These are phyloP conservation scores for Solanum infundibuliforme DNA, from an alignment of 257 asterid genomes.

Conservation along the genomic window DNA sequence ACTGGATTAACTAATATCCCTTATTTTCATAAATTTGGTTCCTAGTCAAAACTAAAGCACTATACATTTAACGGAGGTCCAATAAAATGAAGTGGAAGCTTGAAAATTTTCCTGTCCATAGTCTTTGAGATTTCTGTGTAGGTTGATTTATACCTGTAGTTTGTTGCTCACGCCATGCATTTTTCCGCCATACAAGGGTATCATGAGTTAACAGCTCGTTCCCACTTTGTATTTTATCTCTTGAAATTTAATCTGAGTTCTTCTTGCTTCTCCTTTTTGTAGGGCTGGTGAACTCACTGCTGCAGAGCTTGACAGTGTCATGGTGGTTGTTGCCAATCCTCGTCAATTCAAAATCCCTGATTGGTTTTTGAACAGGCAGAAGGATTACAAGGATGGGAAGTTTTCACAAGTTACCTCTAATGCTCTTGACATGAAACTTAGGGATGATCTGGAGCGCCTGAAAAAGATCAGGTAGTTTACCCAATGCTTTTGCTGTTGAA, in stretches of 20 bases:
- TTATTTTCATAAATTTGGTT: not conserved
- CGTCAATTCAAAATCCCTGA: constrained; percentile 4
- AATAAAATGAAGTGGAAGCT: not conserved
- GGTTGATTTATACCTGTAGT: not conserved
- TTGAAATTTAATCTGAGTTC: not conserved
- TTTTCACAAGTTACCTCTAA: constrained; percentile 2
- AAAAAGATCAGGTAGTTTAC: not conserved
- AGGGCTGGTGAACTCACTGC: constrained; percentile 5
- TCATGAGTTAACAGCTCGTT: not conserved
- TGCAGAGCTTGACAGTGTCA: constrained; percentile 4
- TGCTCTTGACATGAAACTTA: constrained; percentile 3
- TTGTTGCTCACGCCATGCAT: not conserved
- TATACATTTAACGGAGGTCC: not conserved
- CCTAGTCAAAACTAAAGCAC: not conserved
- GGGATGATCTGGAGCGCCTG: constrained; percentile 1
- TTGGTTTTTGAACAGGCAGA: constrained; percentile 3
- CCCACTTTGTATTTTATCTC: not conserved
- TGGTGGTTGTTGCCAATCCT: constrained; percentile 5
- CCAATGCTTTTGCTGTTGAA: not conserved
- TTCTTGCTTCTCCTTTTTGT: not conserved
- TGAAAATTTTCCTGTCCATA: not conserved
- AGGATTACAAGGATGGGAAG: constrained; percentile 3
- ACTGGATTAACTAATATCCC: not conserved
- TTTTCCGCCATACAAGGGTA: not conserved
- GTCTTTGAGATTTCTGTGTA: not conserved